A percentile compares a stretch with the other conserved stretches of the same genome.
These are phyloP conservation scores for Eustoma russellianum DNA, from an alignment of 257 asterid species.

Conservation along the genomic window DNA sequence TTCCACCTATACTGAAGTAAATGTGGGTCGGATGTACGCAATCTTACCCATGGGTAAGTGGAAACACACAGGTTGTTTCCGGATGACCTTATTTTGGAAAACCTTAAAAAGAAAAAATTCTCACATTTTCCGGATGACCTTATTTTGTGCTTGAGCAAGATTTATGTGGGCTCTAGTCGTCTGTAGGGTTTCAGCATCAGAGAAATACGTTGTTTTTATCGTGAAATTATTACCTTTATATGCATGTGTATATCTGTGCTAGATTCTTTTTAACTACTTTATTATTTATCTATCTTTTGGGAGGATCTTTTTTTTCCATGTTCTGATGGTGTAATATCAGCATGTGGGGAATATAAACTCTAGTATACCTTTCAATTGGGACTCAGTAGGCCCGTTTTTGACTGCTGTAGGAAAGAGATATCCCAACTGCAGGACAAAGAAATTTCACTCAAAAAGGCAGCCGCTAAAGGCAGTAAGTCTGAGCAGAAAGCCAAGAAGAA, in stretches of 20 bases:
- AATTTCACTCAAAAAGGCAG: conserved; percentile 69
- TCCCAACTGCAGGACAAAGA: conserved; percentile 76
- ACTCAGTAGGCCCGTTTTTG: not conserved
- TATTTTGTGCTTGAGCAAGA: too few species aligned
- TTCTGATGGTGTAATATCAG: too few species aligned
- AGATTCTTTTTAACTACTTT: not conserved
- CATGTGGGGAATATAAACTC: not conserved
- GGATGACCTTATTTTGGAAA: not conserved
- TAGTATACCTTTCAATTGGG: not conserved
- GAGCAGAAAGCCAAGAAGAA: conserved; percentile 98
- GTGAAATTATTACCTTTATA: too few species aligned
- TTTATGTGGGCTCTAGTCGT: too few species aligned
- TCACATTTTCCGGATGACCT: too few species aligned
- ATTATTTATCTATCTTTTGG: not conserved
- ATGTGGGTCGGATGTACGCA: too few species aligned
- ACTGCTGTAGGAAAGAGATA: conserved; percentile 68
- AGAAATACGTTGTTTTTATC: too few species aligned
- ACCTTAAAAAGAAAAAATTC: too few species aligned
- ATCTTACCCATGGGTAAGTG: too few species aligned
- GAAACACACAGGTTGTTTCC: too few species aligned
- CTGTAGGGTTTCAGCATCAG: too few species aligned
- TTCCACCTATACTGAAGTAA: too few species aligned
- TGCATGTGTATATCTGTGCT: not conserved
- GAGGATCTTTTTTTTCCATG: not conserved
- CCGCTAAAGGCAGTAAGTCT: conserved; percentile 96